Percentiles rank a stretch among this genome's conserved stretches.
Conservation (phyloP, 768 basidiomycete genomes). For the Russula compacta region DNA sequence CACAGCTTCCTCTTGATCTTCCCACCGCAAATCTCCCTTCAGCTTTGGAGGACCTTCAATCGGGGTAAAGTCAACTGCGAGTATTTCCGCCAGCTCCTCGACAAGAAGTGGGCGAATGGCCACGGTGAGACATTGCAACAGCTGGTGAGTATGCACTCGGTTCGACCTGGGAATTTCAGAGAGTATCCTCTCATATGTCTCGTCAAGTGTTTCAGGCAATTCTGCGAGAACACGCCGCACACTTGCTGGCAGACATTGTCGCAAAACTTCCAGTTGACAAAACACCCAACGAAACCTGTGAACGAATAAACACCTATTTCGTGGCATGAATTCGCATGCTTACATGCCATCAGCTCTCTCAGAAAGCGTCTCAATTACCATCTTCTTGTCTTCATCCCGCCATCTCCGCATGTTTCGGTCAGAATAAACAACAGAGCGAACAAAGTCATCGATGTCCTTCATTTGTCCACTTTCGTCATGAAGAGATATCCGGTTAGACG, state of each 20-base stretch:
- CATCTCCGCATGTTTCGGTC: neutral
- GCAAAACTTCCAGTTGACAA: neutral
- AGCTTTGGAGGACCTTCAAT: neutral
- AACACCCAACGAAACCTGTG: neutral
- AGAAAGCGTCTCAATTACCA: neutral
- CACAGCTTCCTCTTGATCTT: neutral
- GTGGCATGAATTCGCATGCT: neutral
- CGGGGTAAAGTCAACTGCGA: neutral
- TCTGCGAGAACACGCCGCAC: neutral
- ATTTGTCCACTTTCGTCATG: neutral
- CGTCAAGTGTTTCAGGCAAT: neutral
- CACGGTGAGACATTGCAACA: neutral
- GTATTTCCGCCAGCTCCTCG: neutral
- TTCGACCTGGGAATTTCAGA: neutral
- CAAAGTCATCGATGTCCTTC: neutral
- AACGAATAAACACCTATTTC: too few relatives aligned
- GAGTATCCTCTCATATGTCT: neutral
- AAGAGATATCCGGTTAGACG: neutral
- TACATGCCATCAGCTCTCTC: neutral
- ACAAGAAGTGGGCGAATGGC: neutral
- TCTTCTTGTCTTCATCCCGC: neutral
- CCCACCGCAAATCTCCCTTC: neutral
- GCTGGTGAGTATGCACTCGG: neutral
- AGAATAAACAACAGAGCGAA: neutral
- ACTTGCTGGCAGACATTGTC: neutral